Conservation (phyloP, 306 rosid genomes). For the Pyrus betulifolia region DNA sequence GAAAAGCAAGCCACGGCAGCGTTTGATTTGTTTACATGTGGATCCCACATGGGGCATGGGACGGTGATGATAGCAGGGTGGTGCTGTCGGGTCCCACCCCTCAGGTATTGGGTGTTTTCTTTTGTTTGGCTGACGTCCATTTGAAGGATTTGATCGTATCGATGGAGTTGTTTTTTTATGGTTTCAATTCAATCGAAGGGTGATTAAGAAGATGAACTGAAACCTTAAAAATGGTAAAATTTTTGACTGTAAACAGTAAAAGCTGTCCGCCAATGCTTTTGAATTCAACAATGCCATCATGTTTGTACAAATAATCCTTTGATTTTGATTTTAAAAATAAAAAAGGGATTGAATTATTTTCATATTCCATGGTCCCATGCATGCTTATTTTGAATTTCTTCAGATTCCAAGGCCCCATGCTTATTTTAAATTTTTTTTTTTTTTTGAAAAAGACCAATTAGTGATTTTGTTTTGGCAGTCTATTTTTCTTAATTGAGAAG, state of each 20-base stretch:
- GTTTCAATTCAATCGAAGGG: background rate
- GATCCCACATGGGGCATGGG: slow-evolving; percentile 18
- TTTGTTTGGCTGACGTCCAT: slow-evolving; percentile 23
- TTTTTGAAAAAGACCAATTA: no score
- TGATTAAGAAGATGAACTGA: background rate
- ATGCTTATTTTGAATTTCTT: background rate
- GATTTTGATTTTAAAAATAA: background rate
- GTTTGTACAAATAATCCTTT: background rate
- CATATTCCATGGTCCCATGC: background rate
- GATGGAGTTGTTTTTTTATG: background rate
- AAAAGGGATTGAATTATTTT: background rate
- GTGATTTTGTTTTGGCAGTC: no score
- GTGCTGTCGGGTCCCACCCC: slow-evolving; percentile 26
- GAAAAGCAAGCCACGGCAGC: slow-evolving; percentile 32
- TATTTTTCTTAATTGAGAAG: no score
- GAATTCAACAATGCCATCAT: background rate
- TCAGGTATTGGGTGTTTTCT: slow-evolving; percentile 23
- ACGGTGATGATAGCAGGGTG: slow-evolving; percentile 28
- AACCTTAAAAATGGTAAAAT: slow-evolving; percentile 23
- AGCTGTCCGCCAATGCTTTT: background rate
- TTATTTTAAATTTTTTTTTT: no score
- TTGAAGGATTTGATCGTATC: background rate
- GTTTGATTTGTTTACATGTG: slow-evolving; percentile 17
- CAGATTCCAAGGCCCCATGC: background rate
- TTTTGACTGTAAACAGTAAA: slow-evolving; percentile 19